phyloP scores from a whole-genome alignment of 345 rosid genomes.

The Cochlearia excelsa region DNA sequence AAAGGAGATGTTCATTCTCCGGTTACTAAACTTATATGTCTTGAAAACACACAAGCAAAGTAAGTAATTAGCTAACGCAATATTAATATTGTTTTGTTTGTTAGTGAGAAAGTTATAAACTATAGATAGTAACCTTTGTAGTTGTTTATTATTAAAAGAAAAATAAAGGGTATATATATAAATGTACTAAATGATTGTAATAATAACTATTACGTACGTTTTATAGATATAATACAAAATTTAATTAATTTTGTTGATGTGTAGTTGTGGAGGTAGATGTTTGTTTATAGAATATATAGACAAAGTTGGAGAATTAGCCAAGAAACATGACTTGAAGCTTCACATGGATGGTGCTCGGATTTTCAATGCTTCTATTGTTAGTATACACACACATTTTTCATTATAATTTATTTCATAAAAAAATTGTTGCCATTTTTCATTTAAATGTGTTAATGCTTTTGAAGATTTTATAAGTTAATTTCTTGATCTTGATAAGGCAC shows the following conservation, averaged over 20 bases:
- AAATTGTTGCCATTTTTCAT: background rate
- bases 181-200: too few species aligned
- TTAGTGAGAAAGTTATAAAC: too few species aligned
- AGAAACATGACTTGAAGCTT: slow-evolving; percentile 80
- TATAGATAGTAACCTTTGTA: too few species aligned
- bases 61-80: slow-evolving; percentile 30
- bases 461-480: background rate
- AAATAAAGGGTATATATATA: too few species aligned
- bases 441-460: background rate
- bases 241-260: slow-evolving; percentile 25
- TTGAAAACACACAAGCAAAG: slow-evolving; percentile 94
- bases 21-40: slow-evolving; percentile 82
- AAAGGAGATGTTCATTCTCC: slow-evolving; percentile 71
- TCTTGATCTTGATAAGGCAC: slow-evolving; percentile 49
- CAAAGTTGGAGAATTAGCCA: slow-evolving; percentile 72
- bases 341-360: slow-evolving; percentile 97
- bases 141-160: too few species aligned
- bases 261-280: slow-evolving; percentile 88
- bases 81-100: too few species aligned
- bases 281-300: slow-evolving; percentile 65
- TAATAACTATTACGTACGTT: too few species aligned
- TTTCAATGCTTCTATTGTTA: slow-evolving; percentile 84
- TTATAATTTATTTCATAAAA: background rate
- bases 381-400: slow-evolving; percentile 32
- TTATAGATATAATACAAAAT: too few species aligned